Percentiles rank a stretch among this genome's conserved stretches.
Conservation (phyloP, 176 grass and related monocot species). For the Aegilops longissima region DNA sequence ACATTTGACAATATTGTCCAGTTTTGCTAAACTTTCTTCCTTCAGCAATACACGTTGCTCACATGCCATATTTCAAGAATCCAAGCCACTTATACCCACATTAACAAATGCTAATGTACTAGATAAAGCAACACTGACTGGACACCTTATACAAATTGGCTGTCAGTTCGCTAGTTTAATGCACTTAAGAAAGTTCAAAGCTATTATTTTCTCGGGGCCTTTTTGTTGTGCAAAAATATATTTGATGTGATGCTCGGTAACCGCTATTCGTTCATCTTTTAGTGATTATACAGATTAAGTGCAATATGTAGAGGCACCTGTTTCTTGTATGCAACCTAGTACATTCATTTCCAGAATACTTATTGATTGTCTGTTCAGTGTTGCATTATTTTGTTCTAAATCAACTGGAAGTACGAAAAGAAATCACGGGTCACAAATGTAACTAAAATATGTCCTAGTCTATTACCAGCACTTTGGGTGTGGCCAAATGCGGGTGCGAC, state of each 20-base stretch:
- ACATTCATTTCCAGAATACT: background rate
- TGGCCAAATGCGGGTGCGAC: background rate
- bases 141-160: background rate
- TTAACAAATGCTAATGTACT: background rate
- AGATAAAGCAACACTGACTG: background rate
- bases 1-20: background rate
- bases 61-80: background rate
- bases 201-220: background rate
- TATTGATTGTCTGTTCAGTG: background rate
- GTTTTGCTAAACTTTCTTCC: background rate
- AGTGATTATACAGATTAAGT: background rate
- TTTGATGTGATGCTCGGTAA: background rate
- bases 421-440: background rate
- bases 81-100: background rate
- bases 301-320: background rate
- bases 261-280: background rate
- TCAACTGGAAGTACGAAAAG: background rate
- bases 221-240: background rate
- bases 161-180: background rate
- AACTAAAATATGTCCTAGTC: background rate
- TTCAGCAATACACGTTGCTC: background rate
- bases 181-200: background rate
- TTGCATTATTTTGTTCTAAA: background rate
- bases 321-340: background rate
- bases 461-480: background rate